Percentiles rank a stretch among this genome's conserved stretches.
Conservation (phyloP, 2,329 filamentous ascomycete species). For the Celoporthe dispersa region DNA sequence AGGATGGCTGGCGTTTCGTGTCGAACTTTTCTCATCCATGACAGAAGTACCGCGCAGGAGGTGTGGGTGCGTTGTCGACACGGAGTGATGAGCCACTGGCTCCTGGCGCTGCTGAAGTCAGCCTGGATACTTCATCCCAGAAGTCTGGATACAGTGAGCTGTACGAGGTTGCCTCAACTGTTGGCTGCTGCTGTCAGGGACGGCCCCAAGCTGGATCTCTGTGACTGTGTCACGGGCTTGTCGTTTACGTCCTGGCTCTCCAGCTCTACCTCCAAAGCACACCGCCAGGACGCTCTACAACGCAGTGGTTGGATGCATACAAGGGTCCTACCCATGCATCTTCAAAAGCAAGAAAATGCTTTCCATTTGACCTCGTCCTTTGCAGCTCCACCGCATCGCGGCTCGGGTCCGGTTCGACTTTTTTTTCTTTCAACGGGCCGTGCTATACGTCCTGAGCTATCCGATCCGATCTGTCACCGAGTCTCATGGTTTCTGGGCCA, state of each 20-base stretch:
- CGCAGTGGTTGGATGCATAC: not conserved
- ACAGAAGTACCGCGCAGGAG: slow-evolving; percentile 16
- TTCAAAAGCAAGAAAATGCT: not conserved
- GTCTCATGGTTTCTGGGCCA: not conserved
- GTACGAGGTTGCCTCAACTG: slow-evolving; percentile 15
- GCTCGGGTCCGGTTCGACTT: not conserved
- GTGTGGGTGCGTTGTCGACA: slow-evolving; percentile 7
- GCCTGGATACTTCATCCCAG: not conserved
- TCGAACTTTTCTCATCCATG: not conserved
- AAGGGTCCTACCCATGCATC: not conserved
- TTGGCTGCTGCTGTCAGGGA: not conserved
- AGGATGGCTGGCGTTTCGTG: not conserved
- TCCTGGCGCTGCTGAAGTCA: not conserved
- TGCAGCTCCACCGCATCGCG: slow-evolving; percentile 16
- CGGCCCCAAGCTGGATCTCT: slow-evolving; percentile 18
- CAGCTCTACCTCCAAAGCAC: not conserved
- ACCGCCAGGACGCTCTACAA: not conserved
- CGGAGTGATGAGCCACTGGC: not conserved
- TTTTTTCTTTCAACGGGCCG: slow-evolving; percentile 12
- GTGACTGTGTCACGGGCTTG: slow-evolving; percentile 20
- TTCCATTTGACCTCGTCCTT: not conserved
- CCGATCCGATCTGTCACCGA: slow-evolving; percentile 20
- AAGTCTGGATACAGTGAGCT: slow-evolving; percentile 8
- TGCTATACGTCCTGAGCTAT: slow-evolving; percentile 26
- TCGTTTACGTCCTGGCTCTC: not conserved